phyloP scores from a whole-genome alignment of 2,329 filamentous ascomycete genomes.

The Trichothecium sympodiale region DNA sequence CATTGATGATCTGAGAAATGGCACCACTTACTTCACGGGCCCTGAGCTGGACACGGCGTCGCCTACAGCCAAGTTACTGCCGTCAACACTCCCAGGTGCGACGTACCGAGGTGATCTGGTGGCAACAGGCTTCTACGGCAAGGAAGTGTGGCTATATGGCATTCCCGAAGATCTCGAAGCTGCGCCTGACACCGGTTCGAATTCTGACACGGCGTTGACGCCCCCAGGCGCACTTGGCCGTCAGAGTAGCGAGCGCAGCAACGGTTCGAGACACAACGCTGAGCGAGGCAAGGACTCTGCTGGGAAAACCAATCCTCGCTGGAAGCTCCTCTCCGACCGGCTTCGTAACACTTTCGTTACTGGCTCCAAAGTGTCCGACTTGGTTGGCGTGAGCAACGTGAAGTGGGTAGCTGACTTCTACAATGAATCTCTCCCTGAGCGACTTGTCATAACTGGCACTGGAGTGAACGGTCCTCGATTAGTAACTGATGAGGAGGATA shows the following conservation, averaged over 20 bases:
- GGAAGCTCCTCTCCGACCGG: constrained; percentile 59
- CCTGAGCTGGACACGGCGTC: constrained; percentile 43
- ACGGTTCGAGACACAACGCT: constrained; percentile 19
- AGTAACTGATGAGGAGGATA: constrained; percentile 57
- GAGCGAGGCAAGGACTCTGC: constrained; percentile 16
- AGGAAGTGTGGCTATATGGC: constrained; percentile 69
- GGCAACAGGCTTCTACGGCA: constrained; percentile 60
- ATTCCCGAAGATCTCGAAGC: constrained; percentile 63
- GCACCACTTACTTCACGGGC: constrained; percentile 69
- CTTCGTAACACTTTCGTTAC: constrained; percentile 59
- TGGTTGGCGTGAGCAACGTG: constrained; percentile 55
- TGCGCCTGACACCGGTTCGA: constrained; percentile 30
- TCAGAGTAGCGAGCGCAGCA: constrained; percentile 17
- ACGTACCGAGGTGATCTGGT: constrained; percentile 62
- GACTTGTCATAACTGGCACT: constrained; percentile 60
- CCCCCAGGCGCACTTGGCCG: constrained; percentile 14
- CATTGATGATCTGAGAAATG: constrained; percentile 63
- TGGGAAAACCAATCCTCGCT: constrained; percentile 43
- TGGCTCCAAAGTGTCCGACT: constrained; percentile 53
- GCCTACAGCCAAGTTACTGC: constrained; percentile 45
- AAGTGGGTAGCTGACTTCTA: constrained; percentile 58
- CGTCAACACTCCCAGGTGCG: constrained; percentile 58
- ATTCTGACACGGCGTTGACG: constrained; percentile 6
- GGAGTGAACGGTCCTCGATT: constrained; percentile 50
- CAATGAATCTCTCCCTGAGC: constrained; percentile 36